Base-by-base conservation (phyloP, 345 rosid genomes). In the Boechera divaricarpa region DNA sequence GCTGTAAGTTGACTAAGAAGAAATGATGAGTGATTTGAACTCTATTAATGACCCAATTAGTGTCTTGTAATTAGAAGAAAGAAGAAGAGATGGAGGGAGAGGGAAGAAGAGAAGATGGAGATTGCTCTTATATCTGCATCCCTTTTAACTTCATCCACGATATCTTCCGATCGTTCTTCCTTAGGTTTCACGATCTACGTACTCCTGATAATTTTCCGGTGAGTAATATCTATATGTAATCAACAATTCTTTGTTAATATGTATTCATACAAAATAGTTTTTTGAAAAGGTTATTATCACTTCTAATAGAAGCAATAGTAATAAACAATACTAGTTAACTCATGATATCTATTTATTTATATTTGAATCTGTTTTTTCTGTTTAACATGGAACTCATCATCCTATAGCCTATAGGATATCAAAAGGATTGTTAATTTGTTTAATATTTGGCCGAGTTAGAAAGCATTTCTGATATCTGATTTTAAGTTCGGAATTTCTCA, bases 1-100 rank as follows among this genome's bases (percentile, higher is more conserved):
- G 49, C 48, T 56, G 70, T 62, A 63, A 69, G 70, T 77, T 77
- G 80, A 77, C 75, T 26, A 53, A 69, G 51, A 61, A 18, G 10
- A 42, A 57, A 53, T n/a, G 3, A 54, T 77, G 70, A 69, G 44
- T 42, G 31, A 52, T 35, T 69, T 45, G 70, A 77, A 55, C 42
- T 54, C 42, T 69, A 69, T 77, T 15, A 62, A 54, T 29, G 69
- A 29, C 33, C 55, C 29, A 12, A 51, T 59, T 57, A 58, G 53
- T 49, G 16, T 39, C 63, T n/a, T 52, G 33, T 69, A 54, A 36
- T 13, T 36, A 45, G 10, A 69, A 62, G 15, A 35, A 63, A 64
- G 65, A 74, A 55, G 55, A 54, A 57, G 49, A 66, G 31, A 75
- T 75, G 78, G 78, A 47, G 21, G 59, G 6, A 24, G 58, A 65